These are phyloP conservation scores for Psilocybe mexicana DNA, from an alignment of 1,284 basidiomycete genomes.

Conservation along the genomic window DNA sequence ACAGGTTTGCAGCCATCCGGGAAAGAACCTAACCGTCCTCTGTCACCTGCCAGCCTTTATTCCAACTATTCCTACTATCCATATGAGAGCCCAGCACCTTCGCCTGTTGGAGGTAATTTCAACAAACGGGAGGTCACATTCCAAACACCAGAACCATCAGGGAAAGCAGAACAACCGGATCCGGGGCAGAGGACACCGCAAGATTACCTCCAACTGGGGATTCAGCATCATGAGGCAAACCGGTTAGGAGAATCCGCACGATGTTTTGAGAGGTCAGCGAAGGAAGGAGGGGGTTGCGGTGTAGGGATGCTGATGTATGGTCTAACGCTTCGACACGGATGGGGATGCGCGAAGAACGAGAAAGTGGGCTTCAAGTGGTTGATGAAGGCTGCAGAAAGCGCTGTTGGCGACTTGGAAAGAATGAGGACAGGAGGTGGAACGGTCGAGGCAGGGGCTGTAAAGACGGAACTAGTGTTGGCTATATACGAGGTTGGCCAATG, in stretches of 20 bases:
- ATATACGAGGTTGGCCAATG: conserved; percentile 93
- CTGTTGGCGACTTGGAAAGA: conserved; percentile 77
- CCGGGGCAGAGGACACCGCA: conserved; percentile 44
- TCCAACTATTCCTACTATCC: conserved; percentile 69
- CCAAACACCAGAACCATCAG: not conserved
- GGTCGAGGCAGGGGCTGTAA: conserved; percentile 30
- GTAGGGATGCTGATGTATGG: conserved; percentile 95
- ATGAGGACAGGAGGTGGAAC: conserved; percentile 37
- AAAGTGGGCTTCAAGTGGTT: conserved; percentile 82
- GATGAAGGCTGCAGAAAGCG: conserved; percentile 76
- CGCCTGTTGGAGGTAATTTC: conserved; percentile 29
- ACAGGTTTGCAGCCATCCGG: conserved; percentile 6
- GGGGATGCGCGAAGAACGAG: conserved; percentile 83
- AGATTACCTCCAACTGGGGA: conserved; percentile 75
- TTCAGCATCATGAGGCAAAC: conserved; percentile 80
- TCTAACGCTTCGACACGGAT: conserved; percentile 83
- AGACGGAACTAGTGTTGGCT: conserved; percentile 83
- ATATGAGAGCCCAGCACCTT: conserved; percentile 45
- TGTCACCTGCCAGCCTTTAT: conserved; percentile 55
- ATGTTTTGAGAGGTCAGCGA: conserved; percentile 83
- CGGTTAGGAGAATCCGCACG: conserved; percentile 70
- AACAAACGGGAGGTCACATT: not conserved
- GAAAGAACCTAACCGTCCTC: conserved; percentile 29
- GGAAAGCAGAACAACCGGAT: not conserved
- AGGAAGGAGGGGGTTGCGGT: conserved; percentile 75